A percentile compares a stretch with the other conserved stretches of the same genome.
Evolutionary conservation across 352 stramenopile genomes (phyloP).

Genomic region (Phytophthora ohioensis): DNA sequence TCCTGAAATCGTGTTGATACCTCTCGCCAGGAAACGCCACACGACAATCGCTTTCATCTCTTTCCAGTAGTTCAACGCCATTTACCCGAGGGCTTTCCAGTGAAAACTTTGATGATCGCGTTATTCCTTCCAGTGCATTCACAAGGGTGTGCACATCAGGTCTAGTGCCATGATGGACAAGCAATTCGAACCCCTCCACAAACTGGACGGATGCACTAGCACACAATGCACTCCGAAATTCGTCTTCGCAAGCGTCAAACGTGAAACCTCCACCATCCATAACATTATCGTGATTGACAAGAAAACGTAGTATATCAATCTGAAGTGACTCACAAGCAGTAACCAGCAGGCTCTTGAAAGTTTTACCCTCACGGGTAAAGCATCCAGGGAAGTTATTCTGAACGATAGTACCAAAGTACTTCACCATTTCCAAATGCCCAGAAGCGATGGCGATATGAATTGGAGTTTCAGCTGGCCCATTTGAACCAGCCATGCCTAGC

Average conservation of each 20-base stretch:
- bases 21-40: conserved; percentile 26
- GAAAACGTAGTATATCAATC: conserved; percentile 45
- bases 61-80: conserved; percentile 23
- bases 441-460: conserved; percentile 62
- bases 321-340: conserved; percentile 49
- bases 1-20: conserved; percentile 30
- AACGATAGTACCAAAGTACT: conserved; percentile 49
- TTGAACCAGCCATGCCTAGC: conserved; percentile 7
- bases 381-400: conserved; percentile 57
- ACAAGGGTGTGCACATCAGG: conserved; percentile 50
- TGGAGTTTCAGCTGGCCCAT: conserved; percentile 41
- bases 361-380: conserved; percentile 52
- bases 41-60: background rate
- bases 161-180: conserved; percentile 42
- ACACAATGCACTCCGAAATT: conserved; percentile 53
- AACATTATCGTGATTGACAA: conserved; percentile 41
- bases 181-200: conserved; percentile 47
- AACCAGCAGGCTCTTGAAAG: conserved; percentile 55
- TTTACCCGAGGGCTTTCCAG: conserved; percentile 18
- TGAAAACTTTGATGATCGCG: conserved; percentile 3
- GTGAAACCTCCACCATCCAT: conserved; percentile 52
- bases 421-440: conserved; percentile 55
- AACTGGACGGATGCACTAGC: conserved; percentile 51
- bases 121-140: conserved; percentile 42
- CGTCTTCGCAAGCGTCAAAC: conserved; percentile 39